Base-by-base conservation (phyloP, 106 monocot genomes). In the Dendrobium huoshanense region DNA sequence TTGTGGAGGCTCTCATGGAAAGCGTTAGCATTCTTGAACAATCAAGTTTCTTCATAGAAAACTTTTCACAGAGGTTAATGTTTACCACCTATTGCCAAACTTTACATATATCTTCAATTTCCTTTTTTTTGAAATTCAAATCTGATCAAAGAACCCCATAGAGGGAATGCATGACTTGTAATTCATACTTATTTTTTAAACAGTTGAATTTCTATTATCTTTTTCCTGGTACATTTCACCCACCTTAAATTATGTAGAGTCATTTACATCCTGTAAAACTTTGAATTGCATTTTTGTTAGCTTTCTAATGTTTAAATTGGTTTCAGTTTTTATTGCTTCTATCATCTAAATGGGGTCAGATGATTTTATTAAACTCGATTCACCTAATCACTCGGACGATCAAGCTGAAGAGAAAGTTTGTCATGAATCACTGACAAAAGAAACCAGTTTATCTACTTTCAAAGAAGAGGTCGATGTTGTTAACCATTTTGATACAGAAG, bases 361-460 rank as follows among this genome's bases (percentile, higher is more conserved):
- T 33, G 85, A 85, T 79, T 87, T 83, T 64, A 81, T 87, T 55
- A 54, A 77, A 55, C 80, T 87, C 42, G 67, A 55, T 41, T 24
- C 84, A 41, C 48, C 44, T 79, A 80, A 77, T 47, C 37, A 41
- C 33, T 74, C 42, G 19, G 74, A 74, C 19, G 15, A 44, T 74
- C 74, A 74, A 11, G 43, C 13, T 20, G 43, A 74, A 40, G 72
- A 37, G 42, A 79, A 77, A 59, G 75, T 77, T 82, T 15, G 55
- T 67, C 49, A 72, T 20, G 7, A 77, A 11, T 31, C 55, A 48
- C 9, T n/a, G 65, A 48, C 73, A 18, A 25, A 40, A 41, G 44
- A 55, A 70, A 25, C 22, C 51, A 72, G 19, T 29, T 33, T 48
- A 44, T 77, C 73, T 47, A 70, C 48, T 61, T 51, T 40, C 5